Conservation (phyloP, 2,329 filamentous ascomycete genomes). For the Cordyceps cicadae region DNA sequence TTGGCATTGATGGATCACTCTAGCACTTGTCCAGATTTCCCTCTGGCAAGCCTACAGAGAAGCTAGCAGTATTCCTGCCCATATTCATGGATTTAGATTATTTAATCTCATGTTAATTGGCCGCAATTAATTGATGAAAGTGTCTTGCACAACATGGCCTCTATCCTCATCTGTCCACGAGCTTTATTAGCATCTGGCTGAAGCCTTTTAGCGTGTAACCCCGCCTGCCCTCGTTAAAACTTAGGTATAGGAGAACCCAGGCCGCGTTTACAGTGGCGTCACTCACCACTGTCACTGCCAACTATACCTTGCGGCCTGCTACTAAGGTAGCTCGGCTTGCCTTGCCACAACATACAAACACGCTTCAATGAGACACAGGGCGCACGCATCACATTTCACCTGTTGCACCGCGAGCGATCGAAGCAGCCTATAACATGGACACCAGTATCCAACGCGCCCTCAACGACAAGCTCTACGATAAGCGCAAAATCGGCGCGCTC, state of each 20-base stretch:
- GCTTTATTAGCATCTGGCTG: background rate
- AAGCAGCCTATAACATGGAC: constrained; percentile 57
- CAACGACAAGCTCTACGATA: constrained; percentile 98
- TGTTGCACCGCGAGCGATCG: background rate
- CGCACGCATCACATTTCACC: background rate
- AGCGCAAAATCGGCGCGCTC: constrained; percentile 89
- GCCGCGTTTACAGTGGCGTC: background rate
- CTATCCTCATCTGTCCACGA: background rate
- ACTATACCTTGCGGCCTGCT: too few species aligned
- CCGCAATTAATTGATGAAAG: too few species aligned
- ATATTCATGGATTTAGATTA: too few species aligned
- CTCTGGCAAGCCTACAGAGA: background rate
- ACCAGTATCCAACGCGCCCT: constrained; percentile 78
- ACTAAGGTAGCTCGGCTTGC: too few species aligned
- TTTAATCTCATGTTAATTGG: too few species aligned
- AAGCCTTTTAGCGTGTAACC: background rate
- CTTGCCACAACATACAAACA: background rate
- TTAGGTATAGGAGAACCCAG: background rate
- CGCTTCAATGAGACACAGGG: background rate
- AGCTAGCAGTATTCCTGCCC: too few species aligned
- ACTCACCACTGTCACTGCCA: background rate
- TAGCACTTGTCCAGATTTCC: background rate
- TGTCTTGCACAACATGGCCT: background rate
- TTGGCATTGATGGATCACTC: background rate
- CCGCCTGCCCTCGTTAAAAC: background rate